Percentiles rank a stretch among this genome's conserved stretches.
Conservation (phyloP, 2,329 filamentous ascomycete genomes). For the Microsporum canis region DNA sequence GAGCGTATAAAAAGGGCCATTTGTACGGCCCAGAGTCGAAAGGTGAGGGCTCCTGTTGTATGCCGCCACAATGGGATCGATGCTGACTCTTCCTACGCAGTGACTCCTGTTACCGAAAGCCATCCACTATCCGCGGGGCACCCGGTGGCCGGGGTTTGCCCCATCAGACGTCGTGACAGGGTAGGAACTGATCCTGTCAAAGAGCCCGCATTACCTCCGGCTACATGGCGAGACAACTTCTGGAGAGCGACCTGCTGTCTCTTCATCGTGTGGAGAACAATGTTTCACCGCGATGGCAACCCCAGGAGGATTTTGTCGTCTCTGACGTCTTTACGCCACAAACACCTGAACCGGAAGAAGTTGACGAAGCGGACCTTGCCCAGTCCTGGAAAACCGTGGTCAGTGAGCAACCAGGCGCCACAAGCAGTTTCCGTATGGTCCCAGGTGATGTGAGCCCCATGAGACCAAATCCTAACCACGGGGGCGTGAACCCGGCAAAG, state of each 20-base stretch:
- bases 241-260: constrained; percentile 8
- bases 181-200: neutral
- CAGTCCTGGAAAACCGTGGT: neutral
- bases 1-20: neutral
- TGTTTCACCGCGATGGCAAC: constrained; percentile 9
- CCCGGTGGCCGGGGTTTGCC: neutral
- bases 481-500: constrained; percentile 19
- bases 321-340: constrained; percentile 16
- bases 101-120: neutral
- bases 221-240: constrained; percentile 5
- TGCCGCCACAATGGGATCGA: neutral
- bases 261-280: constrained; percentile 3
- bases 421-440: constrained; percentile 9
- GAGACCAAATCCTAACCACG: neutral
- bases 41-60: neutral
- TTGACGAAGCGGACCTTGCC: neutral
- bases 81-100: neutral
- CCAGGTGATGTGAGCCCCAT: constrained; percentile 10
- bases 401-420: neutral
- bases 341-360: constrained; percentile 5
- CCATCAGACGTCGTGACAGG: neutral
- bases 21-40: neutral
- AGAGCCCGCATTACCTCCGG: neutral
- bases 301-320: constrained; percentile 15
- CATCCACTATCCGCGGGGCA: neutral